Evolutionary conservation across 495 filamentous ascomycete species (phyloP), one percentile per base, ranked within the genome.

Genomic region (Ascobolus immersus): DNA sequence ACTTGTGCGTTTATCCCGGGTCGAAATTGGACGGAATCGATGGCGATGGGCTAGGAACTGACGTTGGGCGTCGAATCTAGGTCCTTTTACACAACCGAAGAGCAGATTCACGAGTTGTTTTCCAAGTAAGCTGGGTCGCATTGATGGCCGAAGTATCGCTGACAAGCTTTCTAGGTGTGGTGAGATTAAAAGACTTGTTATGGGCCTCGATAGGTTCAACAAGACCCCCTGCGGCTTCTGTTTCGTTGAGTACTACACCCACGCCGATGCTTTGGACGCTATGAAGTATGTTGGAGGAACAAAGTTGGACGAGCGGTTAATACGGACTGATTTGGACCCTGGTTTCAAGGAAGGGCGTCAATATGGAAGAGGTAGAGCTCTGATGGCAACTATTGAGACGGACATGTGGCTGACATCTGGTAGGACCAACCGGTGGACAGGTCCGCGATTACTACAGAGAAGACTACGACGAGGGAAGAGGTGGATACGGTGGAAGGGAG

Each of bases 11-110:
- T 22, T 29, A 28, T 13, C 22, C 17, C 7, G 11, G 7, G n/a
- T 12, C 5, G 7, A 21, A 34, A 7, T 6, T 10, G 31, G 9
- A 33, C 27, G 20, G 11, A 22, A 11, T n/a, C 1, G 9, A 28
- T 34, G 11, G 8, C 14, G 2, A 12, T 20, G 28, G 28, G 4
- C 4, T n/a, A 18, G 8, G 11, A 2, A 14, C 14, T 27, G 3
- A 6, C 11, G 25, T n/a, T 11, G 25, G 25, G 25, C 11, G 25
- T 14, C 11, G 25, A 27, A 13, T 13, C 17, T 21, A 93, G 82
- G 38, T 96, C 86, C n/a, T 96, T 96, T 57, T 96, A 92, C 61
- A 96, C 86, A 8, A 96, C 86, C 28, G 86, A 96, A 52, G 86
- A 96, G 57, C 86, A 96, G 50, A 91, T 96, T 35, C 84, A 94